Conservation (phyloP, 441 rosid species). For the Hura crepitans region DNA sequence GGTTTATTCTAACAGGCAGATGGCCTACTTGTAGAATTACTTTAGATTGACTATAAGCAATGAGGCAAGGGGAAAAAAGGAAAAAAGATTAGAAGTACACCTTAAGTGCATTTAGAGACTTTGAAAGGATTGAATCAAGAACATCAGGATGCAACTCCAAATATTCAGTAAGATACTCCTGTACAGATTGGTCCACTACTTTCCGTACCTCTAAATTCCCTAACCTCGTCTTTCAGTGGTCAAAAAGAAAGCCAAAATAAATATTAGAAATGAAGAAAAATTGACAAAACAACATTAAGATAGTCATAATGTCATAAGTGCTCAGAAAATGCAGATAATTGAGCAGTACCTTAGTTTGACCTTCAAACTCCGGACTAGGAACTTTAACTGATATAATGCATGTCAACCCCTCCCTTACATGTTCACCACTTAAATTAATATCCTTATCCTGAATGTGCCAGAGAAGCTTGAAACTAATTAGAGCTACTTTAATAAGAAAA, state of each 20-base stretch:
- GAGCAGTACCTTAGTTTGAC: constrained; percentile 90
- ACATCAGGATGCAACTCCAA: constrained; percentile 96
- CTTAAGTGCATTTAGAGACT: constrained; percentile 94
- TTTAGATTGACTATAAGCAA: background rate
- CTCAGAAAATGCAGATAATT: constrained; percentile 8
- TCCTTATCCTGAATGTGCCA: constrained; percentile 71
- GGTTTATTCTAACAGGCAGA: constrained; percentile 1
- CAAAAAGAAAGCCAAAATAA: constrained; percentile 19
- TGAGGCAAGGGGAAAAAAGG: background rate
- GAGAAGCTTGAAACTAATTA: constrained; percentile 14
- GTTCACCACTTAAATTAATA: constrained; percentile 89
- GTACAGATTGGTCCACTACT: constrained; percentile 88
- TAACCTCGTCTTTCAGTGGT: constrained; percentile 75
- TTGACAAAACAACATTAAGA: background rate
- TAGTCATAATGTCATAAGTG: background rate
- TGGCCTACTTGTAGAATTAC: constrained; percentile 5
- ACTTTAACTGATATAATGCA: constrained; percentile 92
- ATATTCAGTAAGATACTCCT: constrained; percentile 89
- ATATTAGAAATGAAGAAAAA: background rate
- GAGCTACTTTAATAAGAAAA: constrained; percentile 6
- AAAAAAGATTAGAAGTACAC: constrained; percentile 31
- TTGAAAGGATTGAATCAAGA: constrained; percentile 81
- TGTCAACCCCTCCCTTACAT: constrained; percentile 96
- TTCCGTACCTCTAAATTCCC: constrained; percentile 98
- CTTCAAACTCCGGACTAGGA: constrained; percentile 98